Percentiles rank a stretch among this genome's conserved stretches.
phyloP scores from a whole-genome alignment of 768 basidiomycete species.

The Trametes cinnabarina region DNA sequence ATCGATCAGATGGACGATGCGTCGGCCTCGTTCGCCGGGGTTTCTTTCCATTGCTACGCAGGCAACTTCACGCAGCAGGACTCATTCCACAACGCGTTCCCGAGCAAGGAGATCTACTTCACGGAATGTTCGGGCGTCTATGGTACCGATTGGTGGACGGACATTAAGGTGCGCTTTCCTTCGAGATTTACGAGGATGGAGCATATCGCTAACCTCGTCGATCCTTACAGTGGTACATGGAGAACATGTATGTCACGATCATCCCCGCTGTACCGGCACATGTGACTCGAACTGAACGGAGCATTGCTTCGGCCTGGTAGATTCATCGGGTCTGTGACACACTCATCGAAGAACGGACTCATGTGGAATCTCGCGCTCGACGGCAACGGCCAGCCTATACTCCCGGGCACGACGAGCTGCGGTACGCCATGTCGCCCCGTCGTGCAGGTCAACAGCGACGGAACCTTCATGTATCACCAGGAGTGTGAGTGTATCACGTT shows the following conservation, averaged over 20 bases:
- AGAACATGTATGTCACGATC: constrained; percentile 55
- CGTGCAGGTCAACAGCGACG: constrained; percentile 63
- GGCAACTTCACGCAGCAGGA: constrained; percentile 55
- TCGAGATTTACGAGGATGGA: not conserved
- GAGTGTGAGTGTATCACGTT: constrained; percentile 50
- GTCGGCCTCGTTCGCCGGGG: constrained; percentile 56
- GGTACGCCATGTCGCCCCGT: constrained; percentile 64
- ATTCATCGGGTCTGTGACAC: constrained; percentile 42
- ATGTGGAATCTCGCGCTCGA: constrained; percentile 81
- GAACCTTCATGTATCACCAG: constrained; percentile 64
- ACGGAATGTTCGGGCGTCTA: constrained; percentile 66
- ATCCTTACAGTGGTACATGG: constrained; percentile 59
- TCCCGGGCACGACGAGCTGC: constrained; percentile 66
- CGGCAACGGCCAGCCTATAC: constrained; percentile 57
- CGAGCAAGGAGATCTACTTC: constrained; percentile 55
- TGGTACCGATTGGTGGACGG: constrained; percentile 76
- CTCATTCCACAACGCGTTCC: constrained; percentile 54
- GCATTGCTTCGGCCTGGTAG: constrained; percentile 22
- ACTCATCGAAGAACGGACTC: constrained; percentile 46
- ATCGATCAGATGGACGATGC: constrained; percentile 58
- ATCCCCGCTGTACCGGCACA: not conserved
- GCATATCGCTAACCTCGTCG: not conserved
- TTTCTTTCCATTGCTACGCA: constrained; percentile 71
- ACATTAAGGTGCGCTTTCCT: constrained; percentile 57
- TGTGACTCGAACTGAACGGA: not conserved